Evolutionary conservation across 805 yeast genomes (phyloP).

Genomic region (Candida maltosa): DNA sequence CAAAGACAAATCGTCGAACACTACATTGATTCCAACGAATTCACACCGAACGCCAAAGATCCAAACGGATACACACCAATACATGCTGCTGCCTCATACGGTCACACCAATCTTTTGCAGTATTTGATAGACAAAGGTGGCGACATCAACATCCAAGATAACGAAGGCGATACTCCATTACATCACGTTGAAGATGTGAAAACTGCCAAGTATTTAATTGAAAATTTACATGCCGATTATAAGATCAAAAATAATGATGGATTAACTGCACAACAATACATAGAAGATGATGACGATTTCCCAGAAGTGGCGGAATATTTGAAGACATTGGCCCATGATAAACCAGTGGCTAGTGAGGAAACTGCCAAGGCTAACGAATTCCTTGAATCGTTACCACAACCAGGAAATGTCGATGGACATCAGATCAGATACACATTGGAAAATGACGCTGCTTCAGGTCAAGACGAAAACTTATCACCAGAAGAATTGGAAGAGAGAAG

Average conservation of each 20-base stretch:
- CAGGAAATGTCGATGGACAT: slow-evolving; percentile 43
- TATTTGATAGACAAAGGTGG: slow-evolving; percentile 63
- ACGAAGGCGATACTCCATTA: slow-evolving; percentile 92
- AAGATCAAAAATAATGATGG: slow-evolving; percentile 68
- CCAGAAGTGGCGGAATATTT: slow-evolving; percentile 75
- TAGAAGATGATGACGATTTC: slow-evolving; percentile 80
- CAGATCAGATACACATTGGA: slow-evolving; percentile 58
- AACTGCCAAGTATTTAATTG: slow-evolving; percentile 65
- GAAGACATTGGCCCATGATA: slow-evolving; percentile 36
- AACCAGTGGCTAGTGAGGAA: slow-evolving; percentile 2
- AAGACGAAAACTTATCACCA: slow-evolving; percentile 21
- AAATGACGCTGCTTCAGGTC: slow-evolving; percentile 32
- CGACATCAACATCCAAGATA: slow-evolving; percentile 76
- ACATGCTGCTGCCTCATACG: slow-evolving; percentile 96
- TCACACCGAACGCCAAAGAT: slow-evolving; percentile 73
- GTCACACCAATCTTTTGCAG: slow-evolving; percentile 65
- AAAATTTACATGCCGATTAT: slow-evolving; percentile 65
- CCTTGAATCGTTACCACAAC: slow-evolving; percentile 27
- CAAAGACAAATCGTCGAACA: slow-evolving; percentile 55
- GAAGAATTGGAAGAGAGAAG: slow-evolving; percentile 49
- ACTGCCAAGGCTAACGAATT: slow-evolving; percentile 9
- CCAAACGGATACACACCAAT: slow-evolving; percentile 94
- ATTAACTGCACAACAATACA: slow-evolving; percentile 66
- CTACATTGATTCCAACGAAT: slow-evolving; percentile 47
- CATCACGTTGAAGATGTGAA: slow-evolving; percentile 79